Evolutionary conservation across 495 filamentous ascomycete genomes (phyloP), one percentile per base, ranked within the genome.

Genomic region (Haplographium delicatum): DNA sequence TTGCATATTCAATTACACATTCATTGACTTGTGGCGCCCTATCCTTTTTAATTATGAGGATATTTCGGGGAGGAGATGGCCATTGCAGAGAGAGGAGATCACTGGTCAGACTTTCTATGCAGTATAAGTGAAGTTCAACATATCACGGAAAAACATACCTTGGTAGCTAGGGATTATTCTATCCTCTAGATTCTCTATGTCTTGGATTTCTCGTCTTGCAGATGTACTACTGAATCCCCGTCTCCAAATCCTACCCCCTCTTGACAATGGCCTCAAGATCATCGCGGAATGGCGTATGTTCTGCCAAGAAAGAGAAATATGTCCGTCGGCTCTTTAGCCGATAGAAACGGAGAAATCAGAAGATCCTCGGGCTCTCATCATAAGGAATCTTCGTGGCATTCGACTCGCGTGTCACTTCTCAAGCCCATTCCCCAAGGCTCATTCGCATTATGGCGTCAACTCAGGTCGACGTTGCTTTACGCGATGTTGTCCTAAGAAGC

Each of bases 1-100:
- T 84, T 35, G 84, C 82, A 64, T 93, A 94, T 62, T 86, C 82
- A 42, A 94, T 61, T 25, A 95, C 68, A 1, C 86, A 85, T 6
- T 75, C 67, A 0, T 80, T 88, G 25, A 95, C 88, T 6, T 72
- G 66, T 0, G 84, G 80, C 11, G 81, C 83, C 53, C 83, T 75
- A 37, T 88, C 75, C 60, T 98, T 98, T 62, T 91, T 89, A 50
- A 95, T 84, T 34, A 97, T 71, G 42, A 98, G 78, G 50, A 98
- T 74, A 63, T 97, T 97, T 45, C 88, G 82, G 1, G 89, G 94
- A 20, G 90, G 89, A 27, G 80, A 77, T 3, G 88, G 88, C 93
- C 93, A 98, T 68, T 84, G 81, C 10, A 98, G 77, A 47, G 84
- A 85, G 40, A 96, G 78, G 3, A 98, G 78, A 24, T 63, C 61